phyloP scores from a whole-genome alignment of 1,284 basidiomycete species.

The Ceratobasidium sp. region DNA sequence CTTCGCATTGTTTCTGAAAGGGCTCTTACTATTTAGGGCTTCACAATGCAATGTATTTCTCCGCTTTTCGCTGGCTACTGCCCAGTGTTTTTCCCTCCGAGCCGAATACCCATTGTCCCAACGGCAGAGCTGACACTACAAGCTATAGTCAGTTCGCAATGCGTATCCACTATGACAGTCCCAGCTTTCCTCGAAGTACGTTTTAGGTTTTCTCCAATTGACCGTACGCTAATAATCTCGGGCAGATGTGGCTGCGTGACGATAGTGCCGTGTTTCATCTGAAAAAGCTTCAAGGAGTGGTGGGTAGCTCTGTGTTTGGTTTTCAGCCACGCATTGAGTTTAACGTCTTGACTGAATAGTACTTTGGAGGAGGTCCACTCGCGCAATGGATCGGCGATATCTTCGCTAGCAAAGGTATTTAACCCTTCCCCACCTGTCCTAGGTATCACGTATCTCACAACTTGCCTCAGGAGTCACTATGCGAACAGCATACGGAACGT shows the following conservation, averaged over 20 bases:
- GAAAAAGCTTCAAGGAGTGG: constrained; percentile 40
- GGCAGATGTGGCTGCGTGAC: constrained; percentile 45
- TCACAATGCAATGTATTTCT: background rate
- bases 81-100: constrained; percentile 45
- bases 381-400: background rate
- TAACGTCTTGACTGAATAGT: constrained; percentile 13
- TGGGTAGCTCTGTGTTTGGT: constrained; percentile 14
- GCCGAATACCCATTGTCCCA: constrained; percentile 32
- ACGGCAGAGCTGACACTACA: constrained; percentile 43
- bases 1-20: background rate
- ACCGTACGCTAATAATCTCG: background rate
- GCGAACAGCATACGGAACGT: background rate
- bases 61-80: constrained; percentile 20
- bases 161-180: constrained; percentile 19
- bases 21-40: background rate
- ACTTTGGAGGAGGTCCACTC: constrained; percentile 26
- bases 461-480: background rate
- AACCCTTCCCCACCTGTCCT: too few species aligned
- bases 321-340: background rate
- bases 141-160: background rate
- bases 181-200: constrained; percentile 47
- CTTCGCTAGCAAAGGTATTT: constrained; percentile 23
- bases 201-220: background rate
- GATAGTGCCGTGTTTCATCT: constrained; percentile 35
- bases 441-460: background rate